Evolutionary conservation across 1,139 yeast species (phyloP), one percentile per base, ranked within the genome.

Genomic region (Suhomyces bolitotheri): DNA sequence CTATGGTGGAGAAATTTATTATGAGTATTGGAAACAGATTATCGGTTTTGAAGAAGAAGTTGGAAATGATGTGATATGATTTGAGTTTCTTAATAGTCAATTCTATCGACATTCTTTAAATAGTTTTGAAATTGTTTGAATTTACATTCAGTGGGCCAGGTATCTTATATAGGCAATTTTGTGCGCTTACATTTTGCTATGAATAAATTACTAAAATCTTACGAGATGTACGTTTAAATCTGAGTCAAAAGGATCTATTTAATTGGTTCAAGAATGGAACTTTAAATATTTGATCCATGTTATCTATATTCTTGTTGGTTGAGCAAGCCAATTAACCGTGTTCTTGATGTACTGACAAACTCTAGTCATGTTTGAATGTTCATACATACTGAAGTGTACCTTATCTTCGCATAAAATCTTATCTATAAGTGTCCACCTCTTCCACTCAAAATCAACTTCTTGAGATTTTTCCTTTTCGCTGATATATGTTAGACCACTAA

Each of bases 1-100:
- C 72, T 24, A 82, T 85, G 64, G 87, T 90, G 38, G 88, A 82
- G 52, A 82, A 80, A 58, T 86, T 84, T 49, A 80, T 84, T 44
- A 76, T 77, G 35, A 80, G 89, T 55, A 83, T 85, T 46, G 84
- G 88, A 9, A 80, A 76, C 48, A 67, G 95, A 45, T 65, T 84
- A 46, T 71, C 77, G 12, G 78, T 80, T 4, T 66, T 83, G 50
- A 75, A 78, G 54, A 64, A 63, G 43, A 76, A 75, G 40, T 40
- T 58, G 25, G 60, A 54, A 15, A 22, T 41, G 7, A 11, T 27
- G 13, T 32, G 14, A 29, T 17, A 7, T n/a, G n/a, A n/a, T n/a
- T n/a, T n/a, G n/a, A n/a, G n/a, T n/a, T n/a, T n/a, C n/a, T n/a
- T n/a, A n/a, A n/a, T n/a, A n/a, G n/a, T n/a, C n/a, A n/a, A n/a